Evolutionary conservation across 2,329 filamentous ascomycete genomes (phyloP).

Genomic region (Akanthomyces uredinophilus): DNA sequence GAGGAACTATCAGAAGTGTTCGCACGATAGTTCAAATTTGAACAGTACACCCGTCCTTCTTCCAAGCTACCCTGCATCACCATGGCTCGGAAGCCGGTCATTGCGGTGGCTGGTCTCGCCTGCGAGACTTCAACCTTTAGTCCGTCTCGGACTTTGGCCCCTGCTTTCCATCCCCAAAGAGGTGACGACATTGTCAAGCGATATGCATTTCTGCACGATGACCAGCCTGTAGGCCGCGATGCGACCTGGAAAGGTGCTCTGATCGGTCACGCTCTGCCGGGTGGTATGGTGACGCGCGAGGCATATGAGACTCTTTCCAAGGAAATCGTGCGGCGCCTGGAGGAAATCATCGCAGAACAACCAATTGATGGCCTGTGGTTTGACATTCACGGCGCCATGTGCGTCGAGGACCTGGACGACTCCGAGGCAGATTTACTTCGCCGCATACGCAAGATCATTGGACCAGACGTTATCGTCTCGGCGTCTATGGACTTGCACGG

Average conservation of each 20-base stretch:
- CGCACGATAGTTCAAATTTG: neutral
- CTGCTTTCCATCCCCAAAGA: conserved; percentile 45
- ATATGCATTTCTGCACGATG: conserved; percentile 41
- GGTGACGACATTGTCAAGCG: conserved; percentile 38
- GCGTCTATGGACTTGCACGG: conserved; percentile 53
- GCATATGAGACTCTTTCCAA: conserved; percentile 40
- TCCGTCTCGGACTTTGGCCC: conserved; percentile 41
- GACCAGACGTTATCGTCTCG: conserved; percentile 42
- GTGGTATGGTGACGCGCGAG: conserved; percentile 40
- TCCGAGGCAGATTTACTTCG: conserved; percentile 42
- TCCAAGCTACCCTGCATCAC: conserved; percentile 1
- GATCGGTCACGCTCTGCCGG: conserved; percentile 47
- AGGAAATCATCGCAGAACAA: conserved; percentile 27
- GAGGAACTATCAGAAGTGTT: too few species aligned
- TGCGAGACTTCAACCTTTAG: conserved; percentile 51
- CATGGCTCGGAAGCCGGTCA: conserved; percentile 31
- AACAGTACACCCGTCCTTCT: neutral
- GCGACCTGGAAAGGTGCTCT: conserved; percentile 47
- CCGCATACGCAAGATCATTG: conserved; percentile 41
- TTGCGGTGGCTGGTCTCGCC: conserved; percentile 47
- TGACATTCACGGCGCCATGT: conserved; percentile 53
- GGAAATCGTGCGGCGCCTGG: conserved; percentile 37
- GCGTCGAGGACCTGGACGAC: conserved; percentile 45
- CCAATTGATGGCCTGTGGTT: conserved; percentile 47
- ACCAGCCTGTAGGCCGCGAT: conserved; percentile 34